These are phyloP conservation scores for Chalara sp. DNA, from an alignment of 2,329 filamentous ascomycete genomes.

Conservation along the genomic window DNA sequence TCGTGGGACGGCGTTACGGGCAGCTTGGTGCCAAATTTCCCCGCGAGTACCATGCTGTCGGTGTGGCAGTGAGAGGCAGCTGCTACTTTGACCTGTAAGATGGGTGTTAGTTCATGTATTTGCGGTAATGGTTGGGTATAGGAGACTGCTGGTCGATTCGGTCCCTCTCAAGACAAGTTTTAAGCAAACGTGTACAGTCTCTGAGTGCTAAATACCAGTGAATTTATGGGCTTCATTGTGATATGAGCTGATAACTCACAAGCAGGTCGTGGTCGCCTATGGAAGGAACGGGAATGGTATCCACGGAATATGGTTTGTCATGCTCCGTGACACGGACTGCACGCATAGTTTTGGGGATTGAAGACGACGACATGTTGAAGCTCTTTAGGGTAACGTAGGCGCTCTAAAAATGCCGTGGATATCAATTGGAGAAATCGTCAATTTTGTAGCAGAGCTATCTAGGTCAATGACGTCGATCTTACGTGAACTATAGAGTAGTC, in stretches of 20 bases:
- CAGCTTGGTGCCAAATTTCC: constrained; percentile 40
- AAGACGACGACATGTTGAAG: background rate
- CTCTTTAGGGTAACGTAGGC: background rate
- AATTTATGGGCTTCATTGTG: no score
- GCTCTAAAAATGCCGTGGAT: background rate
- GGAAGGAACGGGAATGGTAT: background rate
- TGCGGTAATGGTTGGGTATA: no score
- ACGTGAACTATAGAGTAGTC: no score
- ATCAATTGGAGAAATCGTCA: background rate
- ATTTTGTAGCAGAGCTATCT: no score
- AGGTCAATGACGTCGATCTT: no score
- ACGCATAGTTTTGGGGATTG: background rate
- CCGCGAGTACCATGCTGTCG: constrained; percentile 47
- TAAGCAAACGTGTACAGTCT: no score
- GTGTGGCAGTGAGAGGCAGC: constrained; percentile 58
- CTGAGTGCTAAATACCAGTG: no score
- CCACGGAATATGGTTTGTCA: background rate
- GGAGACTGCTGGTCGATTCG: no score
- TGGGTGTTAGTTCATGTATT: background rate
- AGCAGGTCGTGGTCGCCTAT: background rate
- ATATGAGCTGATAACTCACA: background rate
- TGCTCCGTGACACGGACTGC: background rate
- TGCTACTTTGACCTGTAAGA: constrained; percentile 25
- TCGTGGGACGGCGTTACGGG: constrained; percentile 43
- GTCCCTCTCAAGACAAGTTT: no score